These are phyloP conservation scores for Endocarpon pusillum DNA, from an alignment of 495 filamentous ascomycete species.

Conservation along the genomic window DNA sequence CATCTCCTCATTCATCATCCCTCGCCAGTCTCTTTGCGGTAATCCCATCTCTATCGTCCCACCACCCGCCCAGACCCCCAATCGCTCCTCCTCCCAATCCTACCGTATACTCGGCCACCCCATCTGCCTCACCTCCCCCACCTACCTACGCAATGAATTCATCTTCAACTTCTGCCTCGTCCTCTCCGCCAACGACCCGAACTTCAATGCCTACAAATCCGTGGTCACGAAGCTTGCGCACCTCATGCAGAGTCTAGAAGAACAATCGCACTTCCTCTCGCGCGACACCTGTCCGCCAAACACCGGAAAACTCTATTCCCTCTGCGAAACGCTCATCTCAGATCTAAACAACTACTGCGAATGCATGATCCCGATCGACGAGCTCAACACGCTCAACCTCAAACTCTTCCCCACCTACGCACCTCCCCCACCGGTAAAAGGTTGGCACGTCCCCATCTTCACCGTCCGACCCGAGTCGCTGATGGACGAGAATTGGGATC, in stretches of 20 bases:
- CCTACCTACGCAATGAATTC: slow-evolving; percentile 83
- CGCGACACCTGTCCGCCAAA: slow-evolving; percentile 27
- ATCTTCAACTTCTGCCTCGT: slow-evolving; percentile 96
- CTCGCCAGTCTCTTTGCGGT: slow-evolving; percentile 77
- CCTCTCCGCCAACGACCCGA: slow-evolving; percentile 50
- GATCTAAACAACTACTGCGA: slow-evolving; percentile 95
- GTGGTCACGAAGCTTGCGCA: slow-evolving; percentile 73
- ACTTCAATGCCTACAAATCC: slow-evolving; percentile 54
- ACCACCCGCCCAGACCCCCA: no score
- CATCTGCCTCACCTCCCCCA: slow-evolving; percentile 59
- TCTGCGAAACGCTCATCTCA: slow-evolving; percentile 84
- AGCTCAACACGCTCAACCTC: slow-evolving; percentile 88
- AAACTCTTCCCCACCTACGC: slow-evolving; percentile 79
- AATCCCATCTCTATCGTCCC: no score
- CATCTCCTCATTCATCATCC: slow-evolving; percentile 80
- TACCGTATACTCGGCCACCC: slow-evolving; percentile 79
- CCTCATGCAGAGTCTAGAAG: slow-evolving; percentile 74
- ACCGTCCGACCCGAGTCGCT: slow-evolving; percentile 61
- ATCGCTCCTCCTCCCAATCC: slow-evolving; percentile 58
- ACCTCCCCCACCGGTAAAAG: slow-evolving; percentile 55
- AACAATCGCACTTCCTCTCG: slow-evolving; percentile 59
- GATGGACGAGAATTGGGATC: slow-evolving; percentile 77
- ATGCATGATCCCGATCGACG: slow-evolving; percentile 94
- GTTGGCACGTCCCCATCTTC: slow-evolving; percentile 81
- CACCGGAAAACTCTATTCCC: slow-evolving; percentile 51